phyloP scores from a whole-genome alignment of 1,284 basidiomycete genomes.

The Apiotrichum brassicae region DNA sequence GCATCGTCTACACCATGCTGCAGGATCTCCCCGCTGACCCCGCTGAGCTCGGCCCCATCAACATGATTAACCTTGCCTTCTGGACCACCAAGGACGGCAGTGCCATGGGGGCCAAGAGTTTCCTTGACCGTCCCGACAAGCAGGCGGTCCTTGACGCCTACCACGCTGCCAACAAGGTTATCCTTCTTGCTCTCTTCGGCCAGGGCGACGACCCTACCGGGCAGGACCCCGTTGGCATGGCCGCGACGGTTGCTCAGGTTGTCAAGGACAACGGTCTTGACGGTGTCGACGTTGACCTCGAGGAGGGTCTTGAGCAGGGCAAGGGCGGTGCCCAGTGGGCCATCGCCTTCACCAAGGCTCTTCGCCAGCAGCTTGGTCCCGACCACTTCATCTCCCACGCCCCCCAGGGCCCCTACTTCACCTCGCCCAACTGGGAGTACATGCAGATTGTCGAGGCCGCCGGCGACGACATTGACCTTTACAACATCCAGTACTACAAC shows the following conservation, averaged over 20 bases:
- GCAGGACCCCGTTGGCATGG: constrained; percentile 2
- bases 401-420: constrained; percentile 32
- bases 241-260: constrained; percentile 32
- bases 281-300: constrained; percentile 49
- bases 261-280: constrained; percentile 48
- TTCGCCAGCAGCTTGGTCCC: constrained; percentile 32
- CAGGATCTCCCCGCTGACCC: background rate
- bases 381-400: constrained; percentile 41
- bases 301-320: background rate
- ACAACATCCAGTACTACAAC: constrained; percentile 49
- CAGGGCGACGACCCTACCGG: constrained; percentile 20
- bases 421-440: constrained; percentile 33
- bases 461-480: constrained; percentile 34
- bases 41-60: background rate
- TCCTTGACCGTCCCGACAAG: background rate
- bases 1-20: background rate
- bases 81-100: background rate
- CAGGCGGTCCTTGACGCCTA: constrained; percentile 36
- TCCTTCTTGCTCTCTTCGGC: constrained; percentile 8
- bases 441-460: constrained; percentile 29
- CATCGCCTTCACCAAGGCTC: background rate
- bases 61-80: background rate
- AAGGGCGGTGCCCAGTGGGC: background rate
- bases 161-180: constrained; percentile 40
- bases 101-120: background rate